phyloP scores from a whole-genome alignment of 805 yeast genomes.

The Ogataea thermomethanolica region DNA sequence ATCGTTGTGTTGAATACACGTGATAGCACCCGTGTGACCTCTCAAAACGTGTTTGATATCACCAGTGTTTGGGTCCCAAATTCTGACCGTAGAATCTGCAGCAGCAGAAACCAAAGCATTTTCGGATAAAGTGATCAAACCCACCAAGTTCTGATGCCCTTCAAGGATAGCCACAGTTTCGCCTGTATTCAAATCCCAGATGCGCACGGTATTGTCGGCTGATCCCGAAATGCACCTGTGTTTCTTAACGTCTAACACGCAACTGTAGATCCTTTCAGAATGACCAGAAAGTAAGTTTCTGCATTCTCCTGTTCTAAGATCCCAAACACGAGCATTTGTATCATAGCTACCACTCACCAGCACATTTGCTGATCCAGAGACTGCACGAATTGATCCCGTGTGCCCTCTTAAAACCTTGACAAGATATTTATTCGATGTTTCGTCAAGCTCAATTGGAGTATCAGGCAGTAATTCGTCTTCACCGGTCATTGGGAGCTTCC shows the following conservation, averaged over 20 bases:
- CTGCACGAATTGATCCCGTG: conserved; percentile 77
- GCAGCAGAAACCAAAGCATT: conserved; percentile 88
- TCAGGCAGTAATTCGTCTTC: conserved; percentile 36
- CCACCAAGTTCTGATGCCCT: conserved; percentile 90
- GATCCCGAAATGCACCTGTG: conserved; percentile 87
- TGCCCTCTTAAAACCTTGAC: conserved; percentile 72
- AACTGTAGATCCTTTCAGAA: conserved; percentile 83
- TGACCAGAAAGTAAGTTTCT: conserved; percentile 77
- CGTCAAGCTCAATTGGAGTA: conserved; percentile 37
- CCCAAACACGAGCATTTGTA: conserved; percentile 90
- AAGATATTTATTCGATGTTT: conserved; percentile 56
- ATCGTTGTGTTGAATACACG: conserved; percentile 89
- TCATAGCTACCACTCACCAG: conserved; percentile 91
- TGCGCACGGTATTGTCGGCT: conserved; percentile 81
- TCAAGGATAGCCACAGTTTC: conserved; percentile 63
- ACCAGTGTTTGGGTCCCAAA: conserved; percentile 87
- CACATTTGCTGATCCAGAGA: conserved; percentile 79
- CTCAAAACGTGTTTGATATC: conserved; percentile 63
- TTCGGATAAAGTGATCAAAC: conserved; percentile 73
- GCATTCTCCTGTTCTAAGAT: conserved; percentile 69
- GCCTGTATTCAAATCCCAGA: conserved; percentile 87
- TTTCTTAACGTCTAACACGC: conserved; percentile 72
- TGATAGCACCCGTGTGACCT: conserved; percentile 84
- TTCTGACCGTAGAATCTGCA: conserved; percentile 86
- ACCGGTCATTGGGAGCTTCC: conserved; percentile 62